These are phyloP conservation scores for Sclerotinia glacialis DNA, from an alignment of 2,329 filamentous ascomycete genomes.

Conservation along the genomic window DNA sequence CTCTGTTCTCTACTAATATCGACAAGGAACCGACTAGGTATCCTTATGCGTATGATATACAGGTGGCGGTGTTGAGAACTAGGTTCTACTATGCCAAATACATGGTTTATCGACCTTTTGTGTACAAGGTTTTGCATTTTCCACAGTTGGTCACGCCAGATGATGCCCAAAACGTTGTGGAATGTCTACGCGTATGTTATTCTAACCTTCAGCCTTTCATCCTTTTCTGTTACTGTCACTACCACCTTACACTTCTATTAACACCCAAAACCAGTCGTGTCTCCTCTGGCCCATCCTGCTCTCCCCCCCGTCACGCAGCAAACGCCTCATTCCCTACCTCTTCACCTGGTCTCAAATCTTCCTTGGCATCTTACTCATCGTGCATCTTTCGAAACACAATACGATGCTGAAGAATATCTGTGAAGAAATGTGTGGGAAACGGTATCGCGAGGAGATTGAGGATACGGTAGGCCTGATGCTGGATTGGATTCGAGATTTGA, in stretches of 20 bases:
- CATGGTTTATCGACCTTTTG: slow-evolving; percentile 55
- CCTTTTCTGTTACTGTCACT: background rate
- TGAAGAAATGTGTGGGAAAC: slow-evolving; percentile 46
- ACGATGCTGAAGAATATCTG: slow-evolving; percentile 51
- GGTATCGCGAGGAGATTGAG: slow-evolving; percentile 51
- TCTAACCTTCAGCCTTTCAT: background rate
- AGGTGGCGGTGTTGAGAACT: slow-evolving; percentile 55
- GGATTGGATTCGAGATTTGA: slow-evolving; percentile 59
- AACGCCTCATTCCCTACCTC: slow-evolving; percentile 56
- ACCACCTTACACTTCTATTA: slow-evolving; percentile 6
- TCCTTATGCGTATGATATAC: slow-evolving; percentile 53
- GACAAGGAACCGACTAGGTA: slow-evolving; percentile 47
- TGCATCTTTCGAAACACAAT: slow-evolving; percentile 54
- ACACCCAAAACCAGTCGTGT: slow-evolving; percentile 43
- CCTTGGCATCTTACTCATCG: slow-evolving; percentile 54
- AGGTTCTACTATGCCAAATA: slow-evolving; percentile 59
- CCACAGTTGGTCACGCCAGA: slow-evolving; percentile 52
- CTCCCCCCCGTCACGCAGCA: slow-evolving; percentile 55
- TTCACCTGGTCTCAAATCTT: slow-evolving; percentile 64
- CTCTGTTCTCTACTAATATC: slow-evolving; percentile 50
- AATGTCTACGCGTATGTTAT: slow-evolving; percentile 47
- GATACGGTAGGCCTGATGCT: slow-evolving; percentile 53
- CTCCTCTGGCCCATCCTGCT: slow-evolving; percentile 59
- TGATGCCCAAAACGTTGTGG: slow-evolving; percentile 53
- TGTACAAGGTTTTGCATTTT: slow-evolving; percentile 59